Evolutionary conservation across 441 rosid genomes (phyloP), one percentile per base, ranked within the genome.

Genomic region (Gossypium schwendimanii): DNA sequence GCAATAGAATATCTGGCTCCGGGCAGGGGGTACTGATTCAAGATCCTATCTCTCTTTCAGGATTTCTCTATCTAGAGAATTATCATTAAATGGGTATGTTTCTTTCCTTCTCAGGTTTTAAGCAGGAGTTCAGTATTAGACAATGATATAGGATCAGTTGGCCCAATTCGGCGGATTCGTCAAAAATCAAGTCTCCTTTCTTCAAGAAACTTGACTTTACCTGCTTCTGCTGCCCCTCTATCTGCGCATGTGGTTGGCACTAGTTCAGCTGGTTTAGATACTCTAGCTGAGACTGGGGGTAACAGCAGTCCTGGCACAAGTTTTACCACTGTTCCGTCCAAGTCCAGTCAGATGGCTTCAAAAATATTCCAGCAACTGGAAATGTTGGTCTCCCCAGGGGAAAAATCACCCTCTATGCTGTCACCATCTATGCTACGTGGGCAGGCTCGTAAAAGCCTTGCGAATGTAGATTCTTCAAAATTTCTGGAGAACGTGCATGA

Each of bases 111-210:
- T 78, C 84, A 96, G 99, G 83, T 82, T 78, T 82, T 85, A 64
- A 96, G 97, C 63, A 81, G 95, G 81, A 89, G 87, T 77, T 87
- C 94, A 15, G 88, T 84, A 59, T 84, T 96, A 31, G 97, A 96
- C 59, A 86, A 77, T 84, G 96, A 86, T 80, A 81, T 90, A n/a
- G 91, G 93, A 63, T 86, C 97, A 73, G 80, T 81, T 67, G 96
- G 93, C 65, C 91, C 98, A 75, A 82, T 93, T 73, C 93, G 99
- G 45, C 91, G 98, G 80, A 90, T 90, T 77, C 93, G 97, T 63
- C 97, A 93, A 76, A 96, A 93, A 73, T 84, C 94, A 47, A 89
- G 85, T 74, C 85, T 90, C 73, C 78, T 83, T n/a, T 79, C 83
- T 78, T 76, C 79, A 21, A 83, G 74, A 81, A 83, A 41, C 76